Conservation (phyloP, 192 early-diverging fungal genomes). For the Coemansia pectinata region DNA sequence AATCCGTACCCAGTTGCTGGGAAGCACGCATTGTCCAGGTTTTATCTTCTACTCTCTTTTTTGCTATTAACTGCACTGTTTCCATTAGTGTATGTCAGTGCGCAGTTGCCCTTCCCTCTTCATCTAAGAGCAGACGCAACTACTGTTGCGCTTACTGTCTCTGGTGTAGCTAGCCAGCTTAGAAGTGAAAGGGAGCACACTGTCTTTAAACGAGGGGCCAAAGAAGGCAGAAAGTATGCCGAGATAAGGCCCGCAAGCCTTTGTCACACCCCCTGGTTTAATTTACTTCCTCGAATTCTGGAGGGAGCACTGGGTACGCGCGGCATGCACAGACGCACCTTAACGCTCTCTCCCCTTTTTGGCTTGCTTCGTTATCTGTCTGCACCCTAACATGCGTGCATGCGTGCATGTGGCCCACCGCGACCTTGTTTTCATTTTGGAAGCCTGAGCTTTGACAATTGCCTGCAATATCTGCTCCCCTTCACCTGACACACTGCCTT, state of each 20-base stretch:
- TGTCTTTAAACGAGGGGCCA: neutral
- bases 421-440: conserved; percentile 2
- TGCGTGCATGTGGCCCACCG: conserved; percentile 6
- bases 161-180: neutral
- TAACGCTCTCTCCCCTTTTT: neutral
- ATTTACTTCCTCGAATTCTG: neutral
- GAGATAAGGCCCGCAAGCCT: neutral
- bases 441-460: neutral
- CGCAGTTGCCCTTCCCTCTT: neutral
- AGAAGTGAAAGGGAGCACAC: neutral
- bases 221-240: neutral
- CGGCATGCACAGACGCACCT: neutral
- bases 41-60: neutral
- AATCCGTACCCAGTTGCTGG: neutral
- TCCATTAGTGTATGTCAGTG: neutral
- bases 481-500: conserved; percentile 4
- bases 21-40: neutral
- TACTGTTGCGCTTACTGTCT: neutral
- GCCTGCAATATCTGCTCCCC: conserved; percentile 1
- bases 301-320: neutral
- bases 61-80: neutral
- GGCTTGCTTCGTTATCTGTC: neutral
- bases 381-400: neutral
- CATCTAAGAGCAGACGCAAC: neutral
- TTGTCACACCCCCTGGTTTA: neutral